These are phyloP conservation scores for Betula pendula DNA, from an alignment of 306 rosid genomes.

Conservation along the genomic window DNA sequence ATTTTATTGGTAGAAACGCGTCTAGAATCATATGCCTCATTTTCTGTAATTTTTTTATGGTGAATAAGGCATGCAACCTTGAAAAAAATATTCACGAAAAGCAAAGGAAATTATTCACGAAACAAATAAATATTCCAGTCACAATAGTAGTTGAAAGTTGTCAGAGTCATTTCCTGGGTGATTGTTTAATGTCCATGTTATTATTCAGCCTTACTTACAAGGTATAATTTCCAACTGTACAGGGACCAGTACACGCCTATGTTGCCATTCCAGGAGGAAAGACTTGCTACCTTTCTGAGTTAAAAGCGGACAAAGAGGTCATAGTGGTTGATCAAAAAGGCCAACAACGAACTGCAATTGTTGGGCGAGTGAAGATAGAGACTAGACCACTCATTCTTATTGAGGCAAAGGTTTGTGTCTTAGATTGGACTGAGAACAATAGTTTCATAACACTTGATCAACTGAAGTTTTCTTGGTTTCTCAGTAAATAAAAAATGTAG, in stretches of 20 bases:
- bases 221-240: conserved; percentile 15
- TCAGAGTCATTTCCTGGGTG: not conserved
- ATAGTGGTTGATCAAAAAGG: conserved; percentile 79
- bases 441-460: not conserved
- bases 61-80: not conserved
- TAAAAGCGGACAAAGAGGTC: conserved; percentile 82
- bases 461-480: not conserved
- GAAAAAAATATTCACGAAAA: not conserved
- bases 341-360: conserved; percentile 65
- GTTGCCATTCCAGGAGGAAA: conserved; percentile 83
- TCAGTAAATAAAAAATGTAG: not conserved
- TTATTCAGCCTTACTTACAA: not conserved
- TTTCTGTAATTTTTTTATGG: not conserved
- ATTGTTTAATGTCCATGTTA: not conserved
- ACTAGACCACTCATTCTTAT: conserved; percentile 77
- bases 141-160: not conserved
- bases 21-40: not conserved
- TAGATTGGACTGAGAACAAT: not conserved
- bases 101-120: not conserved
- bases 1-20: no score
- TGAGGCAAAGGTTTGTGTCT: conserved; percentile 79
- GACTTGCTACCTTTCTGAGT: conserved; percentile 84
- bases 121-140: not conserved
- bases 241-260: conserved; percentile 90
- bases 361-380: conserved; percentile 88